These are phyloP conservation scores for Naematelia encephala DNA, from an alignment of 768 basidiomycete species.

Conservation along the genomic window DNA sequence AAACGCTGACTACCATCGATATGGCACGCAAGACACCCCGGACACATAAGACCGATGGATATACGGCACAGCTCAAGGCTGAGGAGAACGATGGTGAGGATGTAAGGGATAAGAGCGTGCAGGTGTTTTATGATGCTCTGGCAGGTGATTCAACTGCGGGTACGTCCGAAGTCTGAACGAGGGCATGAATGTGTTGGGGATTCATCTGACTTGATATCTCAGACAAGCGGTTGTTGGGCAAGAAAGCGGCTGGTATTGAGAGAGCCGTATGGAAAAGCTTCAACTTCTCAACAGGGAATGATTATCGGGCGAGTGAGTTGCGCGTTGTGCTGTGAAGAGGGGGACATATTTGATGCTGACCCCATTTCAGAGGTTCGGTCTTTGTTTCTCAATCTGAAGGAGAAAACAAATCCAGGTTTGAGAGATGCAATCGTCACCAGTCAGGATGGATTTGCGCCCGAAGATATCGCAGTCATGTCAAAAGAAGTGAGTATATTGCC, in stretches of 20 bases:
- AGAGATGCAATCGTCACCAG: constrained; percentile 69
- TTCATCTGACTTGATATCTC: neutral
- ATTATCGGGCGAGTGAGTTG: constrained; percentile 48
- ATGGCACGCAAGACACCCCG: constrained; percentile 51
- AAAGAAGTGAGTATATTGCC: constrained; percentile 60
- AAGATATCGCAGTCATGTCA: constrained; percentile 72
- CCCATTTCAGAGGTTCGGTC: constrained; percentile 82
- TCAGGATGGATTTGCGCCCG: constrained; percentile 68
- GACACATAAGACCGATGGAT: constrained; percentile 67
- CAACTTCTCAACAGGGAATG: constrained; percentile 39
- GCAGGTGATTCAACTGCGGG: constrained; percentile 81
- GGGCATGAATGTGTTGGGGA: constrained; percentile 58
- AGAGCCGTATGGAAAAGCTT: constrained; percentile 56
- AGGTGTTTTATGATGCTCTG: constrained; percentile 87
- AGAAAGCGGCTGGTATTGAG: constrained; percentile 70
- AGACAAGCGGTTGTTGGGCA: constrained; percentile 56
- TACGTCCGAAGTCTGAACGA: constrained; percentile 63
- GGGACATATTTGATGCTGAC: constrained; percentile 25
- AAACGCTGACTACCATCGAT: constrained; percentile 38
- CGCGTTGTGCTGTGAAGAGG: neutral
- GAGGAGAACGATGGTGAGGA: constrained; percentile 55
- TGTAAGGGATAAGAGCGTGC: constrained; percentile 80
- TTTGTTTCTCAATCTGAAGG: constrained; percentile 88
- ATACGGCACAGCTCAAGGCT: constrained; percentile 49
- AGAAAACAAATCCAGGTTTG: constrained; percentile 84